These are phyloP conservation scores for Pythium apleroticum DNA, from an alignment of 352 stramenopile species.

Conservation along the genomic window DNA sequence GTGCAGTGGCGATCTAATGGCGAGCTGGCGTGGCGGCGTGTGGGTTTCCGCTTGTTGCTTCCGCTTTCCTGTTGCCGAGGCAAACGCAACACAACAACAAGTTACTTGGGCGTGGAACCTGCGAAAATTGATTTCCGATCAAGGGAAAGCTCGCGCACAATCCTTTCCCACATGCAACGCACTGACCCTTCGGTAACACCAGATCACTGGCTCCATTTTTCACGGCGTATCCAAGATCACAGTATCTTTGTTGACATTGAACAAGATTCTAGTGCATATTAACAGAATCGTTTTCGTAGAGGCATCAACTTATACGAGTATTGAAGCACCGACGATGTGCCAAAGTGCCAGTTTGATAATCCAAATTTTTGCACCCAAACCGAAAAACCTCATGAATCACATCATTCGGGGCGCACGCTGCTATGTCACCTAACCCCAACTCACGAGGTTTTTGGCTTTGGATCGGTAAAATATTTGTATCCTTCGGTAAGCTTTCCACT, in stretches of 20 bases:
- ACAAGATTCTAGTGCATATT: not conserved
- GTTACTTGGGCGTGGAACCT: conserved; percentile 10
- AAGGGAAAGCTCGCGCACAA: conserved; percentile 14
- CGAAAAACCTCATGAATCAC: conserved; percentile 29
- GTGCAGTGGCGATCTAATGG: conserved; percentile 15
- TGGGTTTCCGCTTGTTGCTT: conserved; percentile 18
- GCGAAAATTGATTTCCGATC: conserved; percentile 14
- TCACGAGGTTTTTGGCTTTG: conserved; percentile 24
- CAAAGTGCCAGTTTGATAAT: conserved; percentile 32
- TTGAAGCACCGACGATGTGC: conserved; percentile 10
- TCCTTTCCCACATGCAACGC: conserved; percentile 22
- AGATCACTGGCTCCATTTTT: conserved; percentile 17
- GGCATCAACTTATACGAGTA: conserved; percentile 11
- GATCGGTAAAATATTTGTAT: conserved; percentile 31
- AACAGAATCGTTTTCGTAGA: conserved; percentile 7
- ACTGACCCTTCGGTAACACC: conserved; percentile 9
- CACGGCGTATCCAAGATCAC: conserved; percentile 4
- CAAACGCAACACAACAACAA: conserved; percentile 31
- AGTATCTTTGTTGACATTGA: conserved; percentile 16
- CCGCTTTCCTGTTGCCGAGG: conserved; percentile 12
- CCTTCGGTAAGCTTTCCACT: conserved; percentile 22
- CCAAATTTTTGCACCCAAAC: conserved; percentile 28
- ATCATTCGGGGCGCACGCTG: too few relatives aligned
- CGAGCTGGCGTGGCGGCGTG: conserved; percentile 1
- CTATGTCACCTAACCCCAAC: conserved; percentile 19